Evolutionary conservation across 1,139 yeast genomes (phyloP).

Genomic region (Trichomonascaceae sp.): DNA sequence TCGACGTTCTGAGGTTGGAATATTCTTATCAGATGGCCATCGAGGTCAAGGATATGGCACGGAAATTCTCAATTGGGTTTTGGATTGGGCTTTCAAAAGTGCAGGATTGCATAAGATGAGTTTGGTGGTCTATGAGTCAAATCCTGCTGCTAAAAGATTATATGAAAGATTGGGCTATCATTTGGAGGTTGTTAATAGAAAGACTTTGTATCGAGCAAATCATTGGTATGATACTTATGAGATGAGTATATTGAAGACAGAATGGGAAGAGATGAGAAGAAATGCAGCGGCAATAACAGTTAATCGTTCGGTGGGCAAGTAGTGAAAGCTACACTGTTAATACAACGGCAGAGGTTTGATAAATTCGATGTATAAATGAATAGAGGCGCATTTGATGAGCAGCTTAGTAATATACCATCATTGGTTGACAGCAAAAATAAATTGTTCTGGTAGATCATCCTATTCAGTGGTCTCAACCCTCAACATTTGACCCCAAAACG

Average conservation of each 20-base stretch:
- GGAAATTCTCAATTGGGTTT: neutral
- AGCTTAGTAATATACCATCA: no score
- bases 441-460: no score
- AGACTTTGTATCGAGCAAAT: neutral
- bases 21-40: neutral
- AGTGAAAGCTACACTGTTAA: no score
- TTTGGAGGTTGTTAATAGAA: neutral
- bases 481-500: no score
- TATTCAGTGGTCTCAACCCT: no score
- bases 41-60: neutral
- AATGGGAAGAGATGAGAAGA: neutral
- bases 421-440: no score
- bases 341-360: no score
- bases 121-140: neutral
- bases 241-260: neutral
- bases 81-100: neutral
- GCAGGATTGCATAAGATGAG: neutral
- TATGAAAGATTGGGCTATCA: neutral
- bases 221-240: neutral
- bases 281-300: neutral
- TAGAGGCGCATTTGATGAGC: no score
- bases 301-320: no score
- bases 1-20: neutral
- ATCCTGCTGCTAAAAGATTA: neutral
- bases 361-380: no score